Percentiles rank a stretch among this genome's conserved stretches.
phyloP scores from a whole-genome alignment of 2,329 filamentous ascomycete genomes.

The Epichloe gansuensis region DNA sequence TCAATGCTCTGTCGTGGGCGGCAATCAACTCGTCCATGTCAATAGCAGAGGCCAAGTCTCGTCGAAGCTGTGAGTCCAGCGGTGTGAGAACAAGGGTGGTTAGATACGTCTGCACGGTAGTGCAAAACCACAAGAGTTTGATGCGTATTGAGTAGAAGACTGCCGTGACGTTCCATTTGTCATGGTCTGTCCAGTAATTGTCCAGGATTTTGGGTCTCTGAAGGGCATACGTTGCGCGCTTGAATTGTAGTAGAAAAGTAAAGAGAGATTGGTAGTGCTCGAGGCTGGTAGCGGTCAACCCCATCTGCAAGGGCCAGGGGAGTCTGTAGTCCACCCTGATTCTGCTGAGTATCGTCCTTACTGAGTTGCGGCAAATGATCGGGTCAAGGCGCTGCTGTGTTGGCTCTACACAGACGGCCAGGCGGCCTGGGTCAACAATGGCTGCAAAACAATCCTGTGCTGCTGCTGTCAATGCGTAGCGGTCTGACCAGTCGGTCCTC shows the following conservation, averaged over 20 bases:
- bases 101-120: conserved; percentile 62
- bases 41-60: conserved; percentile 43
- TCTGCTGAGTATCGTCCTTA: conserved; percentile 42
- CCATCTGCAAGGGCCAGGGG: conserved; percentile 54
- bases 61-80: conserved; percentile 41
- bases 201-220: conserved; percentile 37
- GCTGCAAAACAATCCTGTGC: conserved; percentile 58
- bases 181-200: conserved; percentile 24
- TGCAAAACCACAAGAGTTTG: conserved; percentile 65
- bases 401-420: conserved; percentile 43
- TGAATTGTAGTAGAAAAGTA: conserved; percentile 64
- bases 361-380: conserved; percentile 39
- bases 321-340: conserved; percentile 59
- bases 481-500: conserved; percentile 58
- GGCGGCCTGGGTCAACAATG: conserved; percentile 44
- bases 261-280: conserved; percentile 59
- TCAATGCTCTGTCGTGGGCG: conserved; percentile 52
- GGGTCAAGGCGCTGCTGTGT: conserved; percentile 28
- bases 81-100: conserved; percentile 58
- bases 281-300: conserved; percentile 55
- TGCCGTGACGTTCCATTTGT: conserved; percentile 29
- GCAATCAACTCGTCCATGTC: conserved; percentile 74
- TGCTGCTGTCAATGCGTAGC: conserved; percentile 66
- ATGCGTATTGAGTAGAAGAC: conserved; percentile 50
- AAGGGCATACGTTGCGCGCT: conserved; percentile 55